Base-by-base conservation (phyloP, 371 early-diverging fungal genomes). In the Phascolomyces articulosus region DNA sequence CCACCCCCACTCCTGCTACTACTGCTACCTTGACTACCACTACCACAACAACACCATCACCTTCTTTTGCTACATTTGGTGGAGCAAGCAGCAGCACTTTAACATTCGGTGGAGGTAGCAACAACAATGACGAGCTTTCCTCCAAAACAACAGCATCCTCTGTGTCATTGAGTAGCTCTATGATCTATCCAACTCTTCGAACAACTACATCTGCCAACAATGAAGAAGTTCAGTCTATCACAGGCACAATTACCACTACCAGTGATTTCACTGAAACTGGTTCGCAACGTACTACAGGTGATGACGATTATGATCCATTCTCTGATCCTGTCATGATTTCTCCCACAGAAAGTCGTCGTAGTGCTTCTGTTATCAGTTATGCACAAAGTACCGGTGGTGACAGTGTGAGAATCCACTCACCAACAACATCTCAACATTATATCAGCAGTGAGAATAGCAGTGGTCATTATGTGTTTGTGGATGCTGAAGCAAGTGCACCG, bases 161-260 rank as follows among this genome's bases (percentile, higher is more conserved):
- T 34, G 34, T 44, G 1, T 44, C 44, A 15, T n/a, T 44, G 44
- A 44, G 44, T 31, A 59, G 28, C 15, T 41, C 20, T 1, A 68
- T 68, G 61, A 58, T 68, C 15, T 68, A 68, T 40, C 69, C 69
- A 31, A 63, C 64, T 2, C 56, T 68, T 44, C 41, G 26, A 13
- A 64, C 66, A 57, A 6, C 57, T 7, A 44, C 44, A 18, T n/a
- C n/a, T n/a, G n/a, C n/a, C n/a, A 44, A 15, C 44, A 44, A 44
- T 44, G 51, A 51, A 24, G 51, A 51, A 23, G 51, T 51, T 0
- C 51, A 51, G 15, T 51, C 51, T 9, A 51, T 24, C 21, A 4
- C 51, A 9, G 51, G 26, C 21, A 51, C 51, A 3, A n/a, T 44
- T n/a, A 44, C 44, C 8, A 44, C 44, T 1, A 44, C 51, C 7